phyloP scores from a whole-genome alignment of 1,284 basidiomycete genomes.

The Meira miltonrushii region DNA sequence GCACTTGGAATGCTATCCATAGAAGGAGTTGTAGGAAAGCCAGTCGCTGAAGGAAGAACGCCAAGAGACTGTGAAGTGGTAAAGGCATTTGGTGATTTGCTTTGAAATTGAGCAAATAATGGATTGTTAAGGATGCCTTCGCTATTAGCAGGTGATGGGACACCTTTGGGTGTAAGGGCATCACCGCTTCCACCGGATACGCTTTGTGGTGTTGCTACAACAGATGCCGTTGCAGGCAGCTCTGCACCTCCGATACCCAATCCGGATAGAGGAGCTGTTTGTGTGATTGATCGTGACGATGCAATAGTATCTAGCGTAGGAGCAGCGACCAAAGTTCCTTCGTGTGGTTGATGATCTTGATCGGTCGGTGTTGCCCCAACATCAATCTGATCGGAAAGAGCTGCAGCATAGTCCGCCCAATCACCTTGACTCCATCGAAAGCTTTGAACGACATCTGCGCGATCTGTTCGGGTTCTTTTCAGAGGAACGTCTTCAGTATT shows the following conservation, averaged over 20 bases:
- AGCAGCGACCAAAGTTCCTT: background rate
- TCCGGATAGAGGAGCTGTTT: background rate
- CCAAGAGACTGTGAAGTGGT: too few relatives aligned
- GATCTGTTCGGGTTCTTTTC: background rate
- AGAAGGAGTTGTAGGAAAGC: too few relatives aligned
- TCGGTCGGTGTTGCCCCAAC: background rate
- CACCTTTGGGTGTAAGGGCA: too few relatives aligned
- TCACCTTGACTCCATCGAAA: slow-evolving; percentile 9
- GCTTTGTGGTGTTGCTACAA: too few relatives aligned
- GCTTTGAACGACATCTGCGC: background rate
- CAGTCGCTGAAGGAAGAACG: too few relatives aligned
- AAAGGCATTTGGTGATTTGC: too few relatives aligned
- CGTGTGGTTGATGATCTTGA: background rate
- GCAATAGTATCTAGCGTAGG: background rate
- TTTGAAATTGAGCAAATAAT: too few relatives aligned
- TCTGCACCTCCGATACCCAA: slow-evolving; percentile 11
- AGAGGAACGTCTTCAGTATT: background rate
- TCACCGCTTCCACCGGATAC: too few relatives aligned
- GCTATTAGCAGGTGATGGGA: too few relatives aligned
- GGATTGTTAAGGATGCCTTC: too few relatives aligned
- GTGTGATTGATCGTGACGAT: too few relatives aligned
- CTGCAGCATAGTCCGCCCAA: slow-evolving; percentile 2
- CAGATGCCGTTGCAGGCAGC: background rate
- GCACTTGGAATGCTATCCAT: too few relatives aligned
- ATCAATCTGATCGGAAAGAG: background rate